A percentile compares a stretch with the other conserved stretches of the same genome.
phyloP scores from a whole-genome alignment of 2,329 filamentous ascomycete genomes.

The Pseudopyrenochaeta lycopersici region DNA sequence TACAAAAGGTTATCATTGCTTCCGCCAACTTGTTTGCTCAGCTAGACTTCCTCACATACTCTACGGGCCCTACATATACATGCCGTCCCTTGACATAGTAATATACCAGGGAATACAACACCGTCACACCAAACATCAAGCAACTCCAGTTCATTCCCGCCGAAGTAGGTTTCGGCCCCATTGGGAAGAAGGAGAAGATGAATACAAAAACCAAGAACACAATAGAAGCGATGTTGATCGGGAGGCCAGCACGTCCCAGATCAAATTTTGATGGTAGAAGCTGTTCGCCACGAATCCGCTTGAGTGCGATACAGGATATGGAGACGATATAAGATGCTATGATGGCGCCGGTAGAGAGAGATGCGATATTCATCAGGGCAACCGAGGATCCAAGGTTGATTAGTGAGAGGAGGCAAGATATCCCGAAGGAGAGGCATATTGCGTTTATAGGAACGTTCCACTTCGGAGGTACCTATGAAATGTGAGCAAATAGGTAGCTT shows the following conservation, averaged over 20 bases:
- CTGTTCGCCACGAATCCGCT: constrained; percentile 30
- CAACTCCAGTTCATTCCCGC: constrained; percentile 58
- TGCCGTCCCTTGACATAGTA: constrained; percentile 50
- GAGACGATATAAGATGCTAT: constrained; percentile 44
- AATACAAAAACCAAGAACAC: constrained; percentile 46
- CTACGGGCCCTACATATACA: constrained; percentile 43
- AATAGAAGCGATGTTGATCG: constrained; percentile 48
- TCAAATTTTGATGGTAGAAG: constrained; percentile 45
- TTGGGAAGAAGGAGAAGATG: constrained; percentile 56
- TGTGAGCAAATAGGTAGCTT: neutral
- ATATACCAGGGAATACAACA: constrained; percentile 52
- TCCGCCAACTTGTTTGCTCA: neutral
- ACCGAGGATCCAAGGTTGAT: constrained; percentile 56
- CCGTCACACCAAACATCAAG: constrained; percentile 52
- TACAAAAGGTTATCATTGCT: neutral
- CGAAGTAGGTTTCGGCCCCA: constrained; percentile 16
- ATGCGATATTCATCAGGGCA: constrained; percentile 53
- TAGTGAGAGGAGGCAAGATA: constrained; percentile 47
- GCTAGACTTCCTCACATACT: constrained; percentile 2
- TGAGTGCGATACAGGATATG: constrained; percentile 40
- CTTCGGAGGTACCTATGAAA: constrained; percentile 13
- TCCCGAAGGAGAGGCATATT: constrained; percentile 35
- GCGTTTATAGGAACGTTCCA: constrained; percentile 44
- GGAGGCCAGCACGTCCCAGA: constrained; percentile 48
- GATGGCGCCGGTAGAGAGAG: constrained; percentile 40